Evolutionary conservation across 768 basidiomycete species (phyloP).

Genomic region (Dioszegia hungarica): DNA sequence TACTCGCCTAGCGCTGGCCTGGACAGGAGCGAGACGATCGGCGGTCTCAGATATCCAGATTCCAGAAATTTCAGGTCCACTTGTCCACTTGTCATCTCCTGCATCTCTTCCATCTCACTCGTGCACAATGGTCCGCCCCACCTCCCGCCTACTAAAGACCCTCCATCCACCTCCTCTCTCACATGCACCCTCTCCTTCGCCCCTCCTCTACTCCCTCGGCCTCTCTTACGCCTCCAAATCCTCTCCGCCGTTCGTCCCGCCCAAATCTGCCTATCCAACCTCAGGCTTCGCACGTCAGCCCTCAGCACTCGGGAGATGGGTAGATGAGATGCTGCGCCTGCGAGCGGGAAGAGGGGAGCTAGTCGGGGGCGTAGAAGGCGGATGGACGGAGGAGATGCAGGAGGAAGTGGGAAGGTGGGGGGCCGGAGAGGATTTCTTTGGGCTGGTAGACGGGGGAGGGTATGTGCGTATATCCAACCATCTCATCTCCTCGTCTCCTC

Average conservation of each 20-base stretch:
- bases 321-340: slow-evolving; percentile 30
- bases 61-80: not conserved
- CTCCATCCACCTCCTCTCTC: slow-evolving; percentile 14
- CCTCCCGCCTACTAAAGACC: slow-evolving; percentile 5
- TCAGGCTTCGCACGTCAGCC: slow-evolving; percentile 29
- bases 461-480: slow-evolving; percentile 16
- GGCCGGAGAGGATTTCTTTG: slow-evolving; percentile 49
- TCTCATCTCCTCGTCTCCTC: not conserved
- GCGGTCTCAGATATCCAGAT: not conserved
- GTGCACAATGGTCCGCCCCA: slow-evolving; percentile 11
- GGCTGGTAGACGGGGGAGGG: slow-evolving; percentile 27
- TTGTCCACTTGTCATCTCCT: not conserved
- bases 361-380: slow-evolving; percentile 18
- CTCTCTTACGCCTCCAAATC: slow-evolving; percentile 46
- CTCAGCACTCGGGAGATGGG: slow-evolving; percentile 35
- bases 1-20: no score
- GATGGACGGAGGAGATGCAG: slow-evolving; percentile 22
- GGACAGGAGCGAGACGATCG: no score
- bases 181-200: slow-evolving; percentile 2
- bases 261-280: slow-evolving; percentile 9
- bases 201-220: slow-evolving; percentile 36
- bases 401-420: slow-evolving; percentile 36
- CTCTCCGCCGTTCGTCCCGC: slow-evolving; percentile 42
- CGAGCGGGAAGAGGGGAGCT: slow-evolving; percentile 42
- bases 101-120: not conserved